These are phyloP conservation scores for Penicillium sp. DNA, from an alignment of 2,329 filamentous ascomycete species.

Conservation along the genomic window DNA sequence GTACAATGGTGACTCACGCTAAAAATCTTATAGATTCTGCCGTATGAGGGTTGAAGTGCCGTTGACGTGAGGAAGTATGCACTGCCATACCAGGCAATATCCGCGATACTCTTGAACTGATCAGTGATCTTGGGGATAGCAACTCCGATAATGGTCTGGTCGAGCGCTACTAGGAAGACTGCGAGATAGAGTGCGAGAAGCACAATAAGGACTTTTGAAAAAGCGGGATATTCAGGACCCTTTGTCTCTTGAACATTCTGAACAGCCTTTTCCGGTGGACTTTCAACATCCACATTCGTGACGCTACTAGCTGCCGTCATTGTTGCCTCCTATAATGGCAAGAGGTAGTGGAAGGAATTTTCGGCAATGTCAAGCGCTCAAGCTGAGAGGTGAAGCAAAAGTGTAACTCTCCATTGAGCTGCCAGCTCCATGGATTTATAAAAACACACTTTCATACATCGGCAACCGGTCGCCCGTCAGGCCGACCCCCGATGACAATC, in stretches of 20 bases:
- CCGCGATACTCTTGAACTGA: constrained; percentile 22
- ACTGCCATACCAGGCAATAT: constrained; percentile 24
- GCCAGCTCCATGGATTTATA: background rate
- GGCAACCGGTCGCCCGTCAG: background rate
- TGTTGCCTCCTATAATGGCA: background rate
- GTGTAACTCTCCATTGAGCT: background rate
- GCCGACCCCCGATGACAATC: background rate
- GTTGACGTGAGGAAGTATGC: constrained; percentile 21
- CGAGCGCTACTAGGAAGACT: constrained; percentile 31
- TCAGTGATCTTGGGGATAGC: constrained; percentile 20
- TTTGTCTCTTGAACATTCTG: background rate
- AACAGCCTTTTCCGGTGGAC: background rate
- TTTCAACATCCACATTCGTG: constrained; percentile 1
- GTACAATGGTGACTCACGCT: constrained; percentile 25
- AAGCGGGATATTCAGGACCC: constrained; percentile 21
- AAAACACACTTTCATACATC: background rate
- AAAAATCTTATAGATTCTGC: constrained; percentile 43
- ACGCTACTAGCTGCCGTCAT: background rate
- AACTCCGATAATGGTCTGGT: constrained; percentile 23
- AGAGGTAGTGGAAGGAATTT: too few relatives aligned
- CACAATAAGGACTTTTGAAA: constrained; percentile 24
- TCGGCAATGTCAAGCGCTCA: background rate
- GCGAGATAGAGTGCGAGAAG: constrained; percentile 30
- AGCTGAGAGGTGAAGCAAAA: background rate
- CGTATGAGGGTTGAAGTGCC: constrained; percentile 35